These are phyloP conservation scores for Ganoderma sinense DNA, from an alignment of 1,284 basidiomycete species.

Conservation along the genomic window DNA sequence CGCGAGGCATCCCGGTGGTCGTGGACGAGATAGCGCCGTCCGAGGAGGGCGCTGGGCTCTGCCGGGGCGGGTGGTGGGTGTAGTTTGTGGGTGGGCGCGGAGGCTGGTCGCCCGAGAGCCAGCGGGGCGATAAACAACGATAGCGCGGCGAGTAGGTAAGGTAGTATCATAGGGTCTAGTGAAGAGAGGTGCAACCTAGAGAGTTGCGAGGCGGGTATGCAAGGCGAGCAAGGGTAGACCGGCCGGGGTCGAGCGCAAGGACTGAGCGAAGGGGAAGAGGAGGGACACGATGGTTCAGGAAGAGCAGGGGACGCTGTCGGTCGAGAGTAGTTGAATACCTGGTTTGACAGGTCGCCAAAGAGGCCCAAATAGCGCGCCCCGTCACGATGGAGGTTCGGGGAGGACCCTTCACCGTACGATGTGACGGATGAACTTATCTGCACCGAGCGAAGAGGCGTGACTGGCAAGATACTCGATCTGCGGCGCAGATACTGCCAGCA, in stretches of 20 bases:
- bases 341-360: constrained; percentile 28
- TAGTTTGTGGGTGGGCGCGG: background rate
- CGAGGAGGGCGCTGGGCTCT: constrained; percentile 29
- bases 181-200: constrained; percentile 9
- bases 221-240: constrained; percentile 19
- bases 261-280: constrained; percentile 2
- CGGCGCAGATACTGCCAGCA: no score
- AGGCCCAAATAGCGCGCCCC: constrained; percentile 23
- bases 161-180: constrained; percentile 23
- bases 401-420: constrained; percentile 17
- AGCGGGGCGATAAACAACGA: constrained; percentile 19
- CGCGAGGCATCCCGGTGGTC: constrained; percentile 14
- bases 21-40: constrained; percentile 30
- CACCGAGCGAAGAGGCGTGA: background rate
- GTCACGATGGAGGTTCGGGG: constrained; percentile 15
- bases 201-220: constrained; percentile 10
- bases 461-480: no score
- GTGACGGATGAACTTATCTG: constrained; percentile 4
- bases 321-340: constrained; percentile 22
- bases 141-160: constrained; percentile 26
- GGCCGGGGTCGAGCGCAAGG: constrained; percentile 18
- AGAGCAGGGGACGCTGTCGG: constrained; percentile 1
- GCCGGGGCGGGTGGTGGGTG: background rate
- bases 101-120: constrained; percentile 13
- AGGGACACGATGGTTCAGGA: constrained; percentile 8